phyloP scores from a whole-genome alignment of 306 rosid species.

The Fragaria nilgerrensis region DNA sequence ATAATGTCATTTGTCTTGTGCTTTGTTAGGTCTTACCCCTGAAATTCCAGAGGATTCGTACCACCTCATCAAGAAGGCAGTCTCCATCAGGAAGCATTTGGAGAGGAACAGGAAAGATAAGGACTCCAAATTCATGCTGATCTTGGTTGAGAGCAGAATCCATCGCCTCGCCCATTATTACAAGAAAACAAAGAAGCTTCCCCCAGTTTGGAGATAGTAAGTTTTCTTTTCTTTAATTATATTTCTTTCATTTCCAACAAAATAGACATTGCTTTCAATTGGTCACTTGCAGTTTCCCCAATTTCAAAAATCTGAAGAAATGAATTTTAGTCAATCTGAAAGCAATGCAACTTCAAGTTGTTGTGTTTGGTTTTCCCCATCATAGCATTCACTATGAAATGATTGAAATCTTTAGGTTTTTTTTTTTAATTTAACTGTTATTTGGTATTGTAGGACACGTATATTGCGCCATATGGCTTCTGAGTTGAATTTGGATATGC shows the following conservation, averaged over 20 bases:
- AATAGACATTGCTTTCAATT: not conserved
- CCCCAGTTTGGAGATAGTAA: constrained; percentile 88
- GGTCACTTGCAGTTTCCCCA: not conserved
- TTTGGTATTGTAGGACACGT: no score
- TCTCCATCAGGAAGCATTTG: constrained; percentile 77
- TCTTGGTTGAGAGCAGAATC: constrained; percentile 88
- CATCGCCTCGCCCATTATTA: constrained; percentile 83
- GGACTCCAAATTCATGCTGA: constrained; percentile 88
- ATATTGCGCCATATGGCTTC: no score
- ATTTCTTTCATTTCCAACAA: not conserved
- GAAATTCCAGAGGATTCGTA: constrained; percentile 92
- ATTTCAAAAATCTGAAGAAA: not conserved
- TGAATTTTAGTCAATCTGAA: not conserved
- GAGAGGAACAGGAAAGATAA: constrained; percentile 88
- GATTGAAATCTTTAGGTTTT: no score
- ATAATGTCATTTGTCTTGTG: not conserved
- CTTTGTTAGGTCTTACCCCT: constrained; percentile 70
- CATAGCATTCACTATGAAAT: no score
- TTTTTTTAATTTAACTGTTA: no score
- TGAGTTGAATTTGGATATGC: no score
- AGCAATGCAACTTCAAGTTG: not conserved
- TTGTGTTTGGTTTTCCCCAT: not conserved
- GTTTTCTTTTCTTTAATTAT: not conserved
- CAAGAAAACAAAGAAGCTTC: constrained; percentile 92
- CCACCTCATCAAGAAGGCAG: constrained; percentile 89